Percentiles rank a stretch among this genome's conserved stretches.
These are phyloP conservation scores for Suillus discolor DNA, from an alignment of 768 basidiomycete genomes.

Conservation along the genomic window DNA sequence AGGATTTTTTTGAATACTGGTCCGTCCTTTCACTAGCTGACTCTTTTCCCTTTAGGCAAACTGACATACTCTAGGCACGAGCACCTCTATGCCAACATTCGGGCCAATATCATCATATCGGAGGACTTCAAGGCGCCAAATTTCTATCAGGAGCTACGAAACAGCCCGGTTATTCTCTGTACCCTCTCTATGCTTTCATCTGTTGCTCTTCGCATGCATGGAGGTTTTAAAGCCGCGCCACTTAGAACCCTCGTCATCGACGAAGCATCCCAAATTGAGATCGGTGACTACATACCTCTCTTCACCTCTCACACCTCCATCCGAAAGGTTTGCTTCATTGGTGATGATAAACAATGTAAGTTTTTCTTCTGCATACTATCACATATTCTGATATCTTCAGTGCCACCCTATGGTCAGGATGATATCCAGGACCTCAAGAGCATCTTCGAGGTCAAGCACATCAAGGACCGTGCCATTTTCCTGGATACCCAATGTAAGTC, in stretches of 20 bases:
- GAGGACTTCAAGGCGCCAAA: conserved; percentile 30
- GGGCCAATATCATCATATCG: conserved; percentile 54
- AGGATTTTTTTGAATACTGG: conserved; percentile 69
- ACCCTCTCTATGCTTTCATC: conserved; percentile 78
- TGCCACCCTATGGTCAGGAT: conserved; percentile 81
- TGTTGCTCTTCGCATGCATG: conserved; percentile 11
- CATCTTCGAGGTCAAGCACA: conserved; percentile 75
- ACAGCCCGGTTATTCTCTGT: conserved; percentile 65
- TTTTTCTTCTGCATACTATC: conserved; percentile 29
- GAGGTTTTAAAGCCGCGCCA: conserved; percentile 34
- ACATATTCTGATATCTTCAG: conserved; percentile 43
- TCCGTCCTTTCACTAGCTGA: conserved; percentile 32
- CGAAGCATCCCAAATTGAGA: conserved; percentile 69
- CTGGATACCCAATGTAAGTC: conserved; percentile 75
- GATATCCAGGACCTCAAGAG: conserved; percentile 65
- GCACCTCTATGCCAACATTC: conserved; percentile 61
- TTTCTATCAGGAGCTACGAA: conserved; percentile 32
- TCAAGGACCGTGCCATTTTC: conserved; percentile 50
- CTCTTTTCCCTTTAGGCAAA: conserved; percentile 8
- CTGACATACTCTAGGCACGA: conserved; percentile 65
- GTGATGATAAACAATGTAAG: conserved; percentile 67
- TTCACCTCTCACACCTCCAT: conserved; percentile 38
- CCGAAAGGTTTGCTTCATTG: conserved; percentile 62
- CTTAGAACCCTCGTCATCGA: conserved; percentile 56
- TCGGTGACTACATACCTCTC: conserved; percentile 51